Evolutionary conservation across 139 green algal genomes (phyloP).

Genomic region (Picochlorum sp.): DNA sequence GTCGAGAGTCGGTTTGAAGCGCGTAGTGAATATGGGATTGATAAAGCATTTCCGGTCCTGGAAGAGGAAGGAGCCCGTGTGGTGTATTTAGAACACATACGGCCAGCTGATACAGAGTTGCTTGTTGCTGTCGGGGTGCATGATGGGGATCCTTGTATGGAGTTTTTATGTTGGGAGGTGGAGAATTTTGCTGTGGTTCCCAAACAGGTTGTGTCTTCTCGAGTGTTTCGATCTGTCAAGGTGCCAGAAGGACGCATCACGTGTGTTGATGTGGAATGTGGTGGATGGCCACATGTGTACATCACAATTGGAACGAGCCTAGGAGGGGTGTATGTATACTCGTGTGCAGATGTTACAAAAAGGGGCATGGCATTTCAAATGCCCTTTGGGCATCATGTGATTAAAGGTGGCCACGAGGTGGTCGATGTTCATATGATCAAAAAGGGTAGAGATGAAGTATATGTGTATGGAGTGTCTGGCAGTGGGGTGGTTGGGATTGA

Average conservation of each 20-base stretch:
- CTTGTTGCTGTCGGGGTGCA: constrained; percentile 17
- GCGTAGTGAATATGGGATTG: neutral
- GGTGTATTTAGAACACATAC: neutral
- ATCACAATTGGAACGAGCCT: constrained; percentile 17
- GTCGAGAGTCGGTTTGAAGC: neutral
- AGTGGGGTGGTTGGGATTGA: constrained; percentile 14
- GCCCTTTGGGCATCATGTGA: neutral
- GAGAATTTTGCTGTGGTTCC: neutral
- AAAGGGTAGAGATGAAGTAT: constrained; percentile 5
- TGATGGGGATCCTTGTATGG: constrained; percentile 10
- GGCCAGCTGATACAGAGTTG: neutral
- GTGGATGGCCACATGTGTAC: constrained; percentile 16
- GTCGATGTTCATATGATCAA: neutral
- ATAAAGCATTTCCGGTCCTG: neutral
- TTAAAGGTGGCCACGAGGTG: neutral
- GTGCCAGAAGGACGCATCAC: constrained; percentile 9
- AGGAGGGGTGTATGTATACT: constrained; percentile 13
- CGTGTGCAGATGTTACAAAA: constrained; percentile 15
- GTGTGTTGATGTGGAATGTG: neutral
- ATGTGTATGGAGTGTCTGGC: constrained; percentile 52
- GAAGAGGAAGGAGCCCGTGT: neutral
- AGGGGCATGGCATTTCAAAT: constrained; percentile 9
- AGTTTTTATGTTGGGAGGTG: constrained; percentile 15
- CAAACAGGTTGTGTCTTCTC: neutral
- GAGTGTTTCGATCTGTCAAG: constrained; percentile 8